A percentile compares a stretch with the other conserved stretches of the same genome.
phyloP scores from a whole-genome alignment of 495 filamentous ascomycete species.

The Aspergillus indologenus region DNA sequence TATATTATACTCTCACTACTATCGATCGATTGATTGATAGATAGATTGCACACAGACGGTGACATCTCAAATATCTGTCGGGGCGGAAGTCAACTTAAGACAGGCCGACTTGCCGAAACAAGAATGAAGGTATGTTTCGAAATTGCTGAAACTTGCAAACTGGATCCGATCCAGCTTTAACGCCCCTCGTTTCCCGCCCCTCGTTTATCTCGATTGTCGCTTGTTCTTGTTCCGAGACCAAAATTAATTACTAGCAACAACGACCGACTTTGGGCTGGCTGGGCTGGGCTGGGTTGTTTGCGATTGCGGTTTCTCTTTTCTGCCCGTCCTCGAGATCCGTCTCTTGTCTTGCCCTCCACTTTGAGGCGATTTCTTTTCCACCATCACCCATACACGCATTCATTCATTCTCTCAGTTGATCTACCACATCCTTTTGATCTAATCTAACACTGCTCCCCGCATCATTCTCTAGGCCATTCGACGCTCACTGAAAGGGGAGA shows the following conservation, averaged over 20 bases:
- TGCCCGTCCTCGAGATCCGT: not conserved
- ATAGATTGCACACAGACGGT: too few species aligned
- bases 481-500: constrained; percentile 84
- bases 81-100: not conserved
- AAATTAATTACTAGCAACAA: constrained; percentile 11
- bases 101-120: constrained; percentile 9
- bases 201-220: constrained; percentile 24
- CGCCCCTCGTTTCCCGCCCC: constrained; percentile 14
- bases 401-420: not conserved
- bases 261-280: not conserved
- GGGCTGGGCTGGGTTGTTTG: not conserved
- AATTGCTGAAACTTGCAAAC: constrained; percentile 2
- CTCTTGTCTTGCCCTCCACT: not conserved
- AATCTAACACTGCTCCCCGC: constrained; percentile 1
- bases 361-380: not conserved
- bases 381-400: constrained; percentile 1
- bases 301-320: not conserved
- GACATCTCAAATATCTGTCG: not conserved
- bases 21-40: not conserved
- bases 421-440: constrained; percentile 9
- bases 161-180: not conserved
- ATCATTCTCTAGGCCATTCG: constrained; percentile 62
- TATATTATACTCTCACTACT: not conserved
- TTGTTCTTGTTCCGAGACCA: constrained; percentile 7
- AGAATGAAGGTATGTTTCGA: constrained; percentile 27